Conservation (phyloP, 1,284 basidiomycete genomes). For the Ceratorhiza oryzae-sativae region DNA sequence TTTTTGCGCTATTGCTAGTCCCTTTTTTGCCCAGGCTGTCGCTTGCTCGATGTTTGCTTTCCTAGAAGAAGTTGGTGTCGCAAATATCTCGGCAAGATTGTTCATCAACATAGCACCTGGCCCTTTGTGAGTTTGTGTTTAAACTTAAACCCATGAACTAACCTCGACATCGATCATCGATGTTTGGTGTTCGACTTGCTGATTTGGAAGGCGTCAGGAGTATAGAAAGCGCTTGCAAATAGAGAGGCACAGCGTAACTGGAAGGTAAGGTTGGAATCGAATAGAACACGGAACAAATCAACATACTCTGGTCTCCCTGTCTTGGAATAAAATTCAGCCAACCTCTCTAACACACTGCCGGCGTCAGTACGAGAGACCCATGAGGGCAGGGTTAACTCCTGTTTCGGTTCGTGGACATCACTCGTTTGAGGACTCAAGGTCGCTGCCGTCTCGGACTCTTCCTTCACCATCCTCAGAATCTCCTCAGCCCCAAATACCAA, state of each 20-base stretch:
- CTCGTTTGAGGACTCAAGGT: slow-evolving; percentile 33
- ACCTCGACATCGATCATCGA: slow-evolving; percentile 67
- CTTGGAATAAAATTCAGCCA: slow-evolving; percentile 68
- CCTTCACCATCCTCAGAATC: slow-evolving; percentile 54
- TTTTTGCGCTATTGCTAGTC: slow-evolving; percentile 40
- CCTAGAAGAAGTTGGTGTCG: slow-evolving; percentile 21
- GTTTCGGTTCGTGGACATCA: slow-evolving; percentile 37
- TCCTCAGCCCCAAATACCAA: slow-evolving; percentile 69
- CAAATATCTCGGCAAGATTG: slow-evolving; percentile 57
- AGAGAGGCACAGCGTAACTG: slow-evolving; percentile 70
- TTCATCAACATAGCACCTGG: slow-evolving; percentile 75
- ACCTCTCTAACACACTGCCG: slow-evolving; percentile 70
- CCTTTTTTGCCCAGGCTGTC: slow-evolving; percentile 43
- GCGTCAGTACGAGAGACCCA: slow-evolving; percentile 71
- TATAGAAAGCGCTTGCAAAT: slow-evolving; percentile 69
- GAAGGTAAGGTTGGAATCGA: slow-evolving; percentile 16
- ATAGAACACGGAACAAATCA: slow-evolving; percentile 26
- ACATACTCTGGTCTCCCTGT: slow-evolving; percentile 68
- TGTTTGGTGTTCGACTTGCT: slow-evolving; percentile 52
- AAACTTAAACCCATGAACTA: slow-evolving; percentile 36
- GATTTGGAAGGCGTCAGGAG: slow-evolving; percentile 61
- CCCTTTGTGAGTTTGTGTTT: not conserved
- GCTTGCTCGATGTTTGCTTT: slow-evolving; percentile 43
- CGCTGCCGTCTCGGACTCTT: slow-evolving; percentile 42
- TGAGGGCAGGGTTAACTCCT: slow-evolving; percentile 56